phyloP scores from a whole-genome alignment of 2,329 filamentous ascomycete genomes.

The Colletotrichum sansevieriae region DNA sequence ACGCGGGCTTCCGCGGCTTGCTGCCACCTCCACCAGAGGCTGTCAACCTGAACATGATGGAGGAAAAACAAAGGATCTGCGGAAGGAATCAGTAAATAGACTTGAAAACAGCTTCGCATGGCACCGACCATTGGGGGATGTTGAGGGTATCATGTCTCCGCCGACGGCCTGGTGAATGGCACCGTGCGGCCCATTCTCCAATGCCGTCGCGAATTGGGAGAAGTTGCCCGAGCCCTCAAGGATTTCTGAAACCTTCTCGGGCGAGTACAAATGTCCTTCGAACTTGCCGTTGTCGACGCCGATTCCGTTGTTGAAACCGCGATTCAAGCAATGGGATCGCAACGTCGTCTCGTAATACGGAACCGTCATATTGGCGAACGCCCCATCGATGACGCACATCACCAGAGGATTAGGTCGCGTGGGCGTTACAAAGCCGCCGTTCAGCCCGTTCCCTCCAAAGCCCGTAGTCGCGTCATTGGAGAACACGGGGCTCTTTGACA shows the following conservation, averaged over 20 bases:
- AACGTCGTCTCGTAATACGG: constrained; percentile 38
- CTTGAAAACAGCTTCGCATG: not conserved
- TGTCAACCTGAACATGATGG: constrained; percentile 44
- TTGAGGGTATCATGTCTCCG: constrained; percentile 48
- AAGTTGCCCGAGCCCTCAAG: constrained; percentile 35
- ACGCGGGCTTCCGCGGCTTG: constrained; percentile 17
- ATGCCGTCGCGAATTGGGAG: constrained; percentile 26
- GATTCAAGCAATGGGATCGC: constrained; percentile 46
- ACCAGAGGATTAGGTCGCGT: constrained; percentile 28
- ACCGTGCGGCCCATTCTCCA: constrained; percentile 48
- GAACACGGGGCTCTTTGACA: constrained; percentile 45
- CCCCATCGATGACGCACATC: constrained; percentile 43
- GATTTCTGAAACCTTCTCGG: constrained; percentile 37
- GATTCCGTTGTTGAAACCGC: constrained; percentile 43
- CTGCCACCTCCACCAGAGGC: constrained; percentile 45
- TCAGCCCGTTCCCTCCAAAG: constrained; percentile 49
- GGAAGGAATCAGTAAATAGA: not conserved
- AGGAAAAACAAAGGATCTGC: constrained; percentile 36
- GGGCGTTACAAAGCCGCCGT: constrained; percentile 10
- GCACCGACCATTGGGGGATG: constrained; percentile 45
- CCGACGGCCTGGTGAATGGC: constrained; percentile 45
- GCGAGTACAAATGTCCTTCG: constrained; percentile 18
- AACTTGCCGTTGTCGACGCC: constrained; percentile 25
- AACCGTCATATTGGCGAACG: constrained; percentile 45
- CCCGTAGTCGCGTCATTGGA: constrained; percentile 41